Conservation (phyloP, 371 early-diverging fungal genomes). For the Mucor circinelloides region DNA sequence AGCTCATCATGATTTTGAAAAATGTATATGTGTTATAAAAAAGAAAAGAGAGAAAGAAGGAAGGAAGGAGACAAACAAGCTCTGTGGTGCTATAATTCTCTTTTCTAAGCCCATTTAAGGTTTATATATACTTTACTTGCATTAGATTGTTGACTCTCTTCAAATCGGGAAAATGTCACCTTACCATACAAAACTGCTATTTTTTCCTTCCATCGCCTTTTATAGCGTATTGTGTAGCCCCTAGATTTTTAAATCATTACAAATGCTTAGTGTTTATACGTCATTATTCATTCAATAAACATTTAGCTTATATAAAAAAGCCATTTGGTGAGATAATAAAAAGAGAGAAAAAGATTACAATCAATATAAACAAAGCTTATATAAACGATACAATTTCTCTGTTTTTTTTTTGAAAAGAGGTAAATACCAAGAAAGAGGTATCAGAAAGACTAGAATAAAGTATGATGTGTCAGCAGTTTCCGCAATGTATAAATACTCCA, state of each 20-base stretch:
- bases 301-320: neutral
- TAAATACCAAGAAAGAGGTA: neutral
- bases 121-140: constrained; percentile 5
- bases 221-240: neutral
- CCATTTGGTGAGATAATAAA: neutral
- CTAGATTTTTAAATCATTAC: neutral
- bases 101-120: neutral
- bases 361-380: neutral
- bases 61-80: neutral
- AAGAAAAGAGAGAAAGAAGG: constrained; percentile 4
- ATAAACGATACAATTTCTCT: neutral
- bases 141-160: neutral
- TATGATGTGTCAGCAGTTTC: constrained; percentile 8
- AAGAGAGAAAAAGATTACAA: neutral
- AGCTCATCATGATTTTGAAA: constrained; percentile 4
- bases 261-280: constrained; percentile 2
- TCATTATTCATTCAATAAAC: neutral
- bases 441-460: neutral
- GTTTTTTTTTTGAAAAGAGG: neutral
- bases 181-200: neutral
- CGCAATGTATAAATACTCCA: neutral
- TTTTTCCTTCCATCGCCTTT: constrained; percentile 3
- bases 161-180: constrained; percentile 3
- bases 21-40: neutral
- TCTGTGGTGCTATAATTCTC: neutral